Base-by-base conservation (phyloP, 2,329 filamentous ascomycete genomes). In the Coniosporium tulheliwenetii region DNA sequence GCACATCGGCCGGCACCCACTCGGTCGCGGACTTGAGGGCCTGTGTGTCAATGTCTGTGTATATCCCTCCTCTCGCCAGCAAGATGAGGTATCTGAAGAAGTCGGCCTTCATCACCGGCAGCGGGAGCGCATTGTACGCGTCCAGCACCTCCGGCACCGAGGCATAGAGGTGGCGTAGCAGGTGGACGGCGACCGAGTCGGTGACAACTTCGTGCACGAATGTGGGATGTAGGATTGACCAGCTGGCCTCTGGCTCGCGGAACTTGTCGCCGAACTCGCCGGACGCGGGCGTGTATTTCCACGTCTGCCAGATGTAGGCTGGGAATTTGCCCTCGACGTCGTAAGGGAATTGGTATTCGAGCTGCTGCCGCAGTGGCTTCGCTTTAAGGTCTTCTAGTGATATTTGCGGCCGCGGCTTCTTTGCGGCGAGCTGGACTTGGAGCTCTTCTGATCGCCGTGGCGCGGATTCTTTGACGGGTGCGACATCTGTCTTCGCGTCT, bases 231-330 rank as follows among this genome's bases (percentile, higher is more conserved):
- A 81, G 66, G 49, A 83, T 72, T 8, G 84, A 81, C 91, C 91
- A 98, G 45, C 82, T 86, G 10, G 85, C 83, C 64, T 96, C 91
- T 44, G 85, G 73, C 37, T 82, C 77, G 45, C 87, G 79, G 56
- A 94, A 87, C 14, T 69, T 64, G 46, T 80, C 75, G 9, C 62
- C 63, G 56, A 98, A 98, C 45, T 83, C 71, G 39, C 75, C 70
- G 15, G 85, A 81, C 1, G 79, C 73, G 0, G 89, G 87, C 1
- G 77, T 83, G 54, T 77, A 80, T 61, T 93, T 95, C 91, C 91
- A 98, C 10, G 91, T 98, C 69, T 98, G 91, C 91, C 91, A 98
- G 56, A 98, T 93, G 67, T 94, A 96, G 42, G 86, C 87, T 2
- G 91, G 91, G 60, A 96, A 96, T 60, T 89, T 93, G 50, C 70